Evolutionary conservation across 345 rosid species (phyloP).

Genomic region (Camelina neglecta): DNA sequence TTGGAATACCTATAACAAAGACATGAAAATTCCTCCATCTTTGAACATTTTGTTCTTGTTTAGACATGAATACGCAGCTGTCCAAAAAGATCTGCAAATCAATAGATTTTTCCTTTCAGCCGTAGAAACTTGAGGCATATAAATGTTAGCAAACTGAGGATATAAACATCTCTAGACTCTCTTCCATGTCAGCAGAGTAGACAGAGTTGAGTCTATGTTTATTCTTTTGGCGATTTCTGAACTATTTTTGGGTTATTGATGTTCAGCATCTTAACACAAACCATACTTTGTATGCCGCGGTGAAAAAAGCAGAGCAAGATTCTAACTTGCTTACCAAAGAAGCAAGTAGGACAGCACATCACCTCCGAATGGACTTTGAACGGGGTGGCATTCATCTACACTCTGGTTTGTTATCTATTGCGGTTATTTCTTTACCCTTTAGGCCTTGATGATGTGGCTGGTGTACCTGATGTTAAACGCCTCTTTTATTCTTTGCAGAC

Average conservation of each 20-base stretch:
- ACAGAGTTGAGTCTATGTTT: background rate
- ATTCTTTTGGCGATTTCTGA: background rate
- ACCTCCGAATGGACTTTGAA: constrained; percentile 82
- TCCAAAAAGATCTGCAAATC: background rate
- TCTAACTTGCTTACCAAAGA: constrained; percentile 66
- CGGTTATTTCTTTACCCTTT: constrained; percentile 17
- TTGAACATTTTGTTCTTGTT: background rate
- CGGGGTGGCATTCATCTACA: constrained; percentile 94
- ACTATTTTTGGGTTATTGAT: constrained; percentile 22
- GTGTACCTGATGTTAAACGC: constrained; percentile 23
- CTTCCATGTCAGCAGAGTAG: background rate
- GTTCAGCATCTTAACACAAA: constrained; percentile 84
- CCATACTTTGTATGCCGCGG: constrained; percentile 74
- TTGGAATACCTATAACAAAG: background rate
- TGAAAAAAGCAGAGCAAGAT: constrained; percentile 82
- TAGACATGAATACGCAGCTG: constrained; percentile 1
- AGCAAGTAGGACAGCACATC: constrained; percentile 80
- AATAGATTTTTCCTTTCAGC: background rate
- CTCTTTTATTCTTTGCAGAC: constrained; percentile 53
- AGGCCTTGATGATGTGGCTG: constrained; percentile 3
- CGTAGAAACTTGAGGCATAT: background rate
- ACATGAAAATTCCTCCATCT: constrained; percentile 3
- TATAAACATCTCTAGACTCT: background rate
- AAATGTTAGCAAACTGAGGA: background rate
- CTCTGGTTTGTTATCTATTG: constrained; percentile 52